A percentile compares a stretch with the other conserved stretches of the same genome.
phyloP scores from a whole-genome alignment of 2,329 filamentous ascomycete species.

The Mariannaea sp. region DNA sequence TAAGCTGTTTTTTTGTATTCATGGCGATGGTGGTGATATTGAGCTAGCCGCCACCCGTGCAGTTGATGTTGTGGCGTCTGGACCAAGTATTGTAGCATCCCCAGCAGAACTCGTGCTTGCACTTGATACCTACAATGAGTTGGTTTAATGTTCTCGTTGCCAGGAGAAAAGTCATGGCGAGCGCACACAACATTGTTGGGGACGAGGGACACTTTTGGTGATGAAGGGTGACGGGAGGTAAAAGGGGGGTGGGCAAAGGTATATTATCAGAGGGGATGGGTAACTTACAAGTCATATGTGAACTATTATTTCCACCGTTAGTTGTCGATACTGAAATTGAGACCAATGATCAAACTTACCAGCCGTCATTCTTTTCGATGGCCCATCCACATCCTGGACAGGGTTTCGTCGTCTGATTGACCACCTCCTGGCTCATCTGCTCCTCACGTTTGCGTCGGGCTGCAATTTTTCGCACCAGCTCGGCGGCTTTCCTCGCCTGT shows the following conservation, averaged over 20 bases:
- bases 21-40: neutral
- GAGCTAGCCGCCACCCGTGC: conserved; percentile 13
- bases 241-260: neutral
- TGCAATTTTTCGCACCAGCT: conserved; percentile 35
- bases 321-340: conserved; percentile 4
- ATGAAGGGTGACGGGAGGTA: neutral
- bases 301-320: conserved; percentile 40
- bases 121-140: conserved; percentile 41
- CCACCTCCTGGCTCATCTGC: conserved; percentile 35
- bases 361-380: conserved; percentile 49
- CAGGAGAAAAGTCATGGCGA: conserved; percentile 2
- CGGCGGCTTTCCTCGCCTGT: conserved; percentile 34
- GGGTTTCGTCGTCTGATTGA: conserved; percentile 43
- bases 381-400: conserved; percentile 46
- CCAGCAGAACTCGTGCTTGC: conserved; percentile 45
- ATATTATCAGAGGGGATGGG: conserved; percentile 3
- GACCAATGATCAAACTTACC: conserved; percentile 43
- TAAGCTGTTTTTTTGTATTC: too few species aligned
- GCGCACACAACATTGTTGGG: conserved; percentile 24
- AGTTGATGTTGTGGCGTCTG: conserved; percentile 29
- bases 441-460: conserved; percentile 44
- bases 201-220: conserved; percentile 5
- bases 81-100: conserved; percentile 33
- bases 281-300: conserved; percentile 50
- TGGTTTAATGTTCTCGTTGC: conserved; percentile 25